phyloP scores from a whole-genome alignment of 139 green algal species.

The Auxenochlorella pyrenoidosa region DNA sequence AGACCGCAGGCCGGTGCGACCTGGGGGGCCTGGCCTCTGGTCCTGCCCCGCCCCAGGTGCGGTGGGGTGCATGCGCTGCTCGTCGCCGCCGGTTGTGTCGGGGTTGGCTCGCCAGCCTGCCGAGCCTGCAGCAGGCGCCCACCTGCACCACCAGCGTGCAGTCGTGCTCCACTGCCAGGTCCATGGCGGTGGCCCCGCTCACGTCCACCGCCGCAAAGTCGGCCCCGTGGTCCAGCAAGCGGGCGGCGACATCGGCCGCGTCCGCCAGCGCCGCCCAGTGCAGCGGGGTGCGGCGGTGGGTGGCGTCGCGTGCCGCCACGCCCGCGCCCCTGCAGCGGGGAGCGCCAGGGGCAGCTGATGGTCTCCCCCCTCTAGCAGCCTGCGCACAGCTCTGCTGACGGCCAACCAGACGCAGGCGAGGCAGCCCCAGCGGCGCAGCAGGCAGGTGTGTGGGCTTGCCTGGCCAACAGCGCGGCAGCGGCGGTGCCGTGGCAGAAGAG shows the following conservation, averaged over 20 bases:
- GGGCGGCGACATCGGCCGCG: not conserved
- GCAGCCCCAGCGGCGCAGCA: not conserved
- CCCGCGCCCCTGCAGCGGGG: not conserved
- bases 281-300: slow-evolving; percentile 12
- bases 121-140: no score
- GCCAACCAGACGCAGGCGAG: not conserved
- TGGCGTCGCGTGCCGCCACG: not conserved
- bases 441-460: not conserved
- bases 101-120: not conserved
- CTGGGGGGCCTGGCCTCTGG: not conserved
- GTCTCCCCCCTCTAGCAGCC: not conserved
- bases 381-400: not conserved
- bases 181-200: not conserved
- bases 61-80: no score
- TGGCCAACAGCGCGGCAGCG: slow-evolving; percentile 3
- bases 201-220: not conserved
- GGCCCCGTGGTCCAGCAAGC: slow-evolving; percentile 16
- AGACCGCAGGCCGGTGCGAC: no score
- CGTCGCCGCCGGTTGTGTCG: no score
- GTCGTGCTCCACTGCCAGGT: slow-evolving; percentile 32
- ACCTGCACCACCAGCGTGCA: slow-evolving; percentile 6
- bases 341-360: not conserved
- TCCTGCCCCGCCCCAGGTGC: no score
- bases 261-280: slow-evolving; percentile 30
- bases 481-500: slow-evolving; percentile 16